Percentiles rank a stretch among this genome's conserved stretches.
Evolutionary conservation across 2,329 filamentous ascomycete species (phyloP).

Genomic region (Aspergillus chevalieri): DNA sequence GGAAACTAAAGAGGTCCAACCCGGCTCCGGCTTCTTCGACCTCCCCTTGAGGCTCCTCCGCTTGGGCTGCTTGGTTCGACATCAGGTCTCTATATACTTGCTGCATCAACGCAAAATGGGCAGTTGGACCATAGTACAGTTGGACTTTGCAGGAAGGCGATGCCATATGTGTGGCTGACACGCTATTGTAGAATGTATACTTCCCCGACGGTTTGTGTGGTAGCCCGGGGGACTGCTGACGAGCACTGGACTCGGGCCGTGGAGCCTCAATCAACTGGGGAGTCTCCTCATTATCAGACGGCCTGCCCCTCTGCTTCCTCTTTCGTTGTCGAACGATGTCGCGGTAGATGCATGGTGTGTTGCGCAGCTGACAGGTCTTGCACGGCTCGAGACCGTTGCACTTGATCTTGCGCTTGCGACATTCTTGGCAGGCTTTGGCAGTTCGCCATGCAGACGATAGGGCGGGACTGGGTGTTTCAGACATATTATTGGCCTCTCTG

Average conservation of each 20-base stretch:
- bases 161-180: slow-evolving; percentile 43
- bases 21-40: slow-evolving; percentile 34
- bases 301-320: slow-evolving; percentile 21
- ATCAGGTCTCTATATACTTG: slow-evolving; percentile 31
- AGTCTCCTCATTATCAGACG: neutral
- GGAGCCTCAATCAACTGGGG: slow-evolving; percentile 2
- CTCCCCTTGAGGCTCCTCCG: slow-evolving; percentile 20
- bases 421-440: slow-evolving; percentile 37
- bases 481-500: slow-evolving; percentile 13
- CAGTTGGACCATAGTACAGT: slow-evolving; percentile 44
- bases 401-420: slow-evolving; percentile 36
- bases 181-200: slow-evolving; percentile 35
- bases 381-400: slow-evolving; percentile 37
- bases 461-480: slow-evolving; percentile 14
- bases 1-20: slow-evolving; percentile 34
- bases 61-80: slow-evolving; percentile 12
- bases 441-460: slow-evolving; percentile 27
- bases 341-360: slow-evolving; percentile 31
- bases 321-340: slow-evolving; percentile 31
- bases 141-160: slow-evolving; percentile 42
- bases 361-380: slow-evolving; percentile 32
- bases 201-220: slow-evolving; percentile 9
- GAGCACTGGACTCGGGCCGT: slow-evolving; percentile 9
- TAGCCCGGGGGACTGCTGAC: slow-evolving; percentile 10
- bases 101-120: slow-evolving; percentile 42